A percentile compares a stretch with the other conserved stretches of the same genome.
These are phyloP conservation scores for Pinus taeda DNA, from an alignment of 75 land plant genomes.

Conservation along the genomic window DNA sequence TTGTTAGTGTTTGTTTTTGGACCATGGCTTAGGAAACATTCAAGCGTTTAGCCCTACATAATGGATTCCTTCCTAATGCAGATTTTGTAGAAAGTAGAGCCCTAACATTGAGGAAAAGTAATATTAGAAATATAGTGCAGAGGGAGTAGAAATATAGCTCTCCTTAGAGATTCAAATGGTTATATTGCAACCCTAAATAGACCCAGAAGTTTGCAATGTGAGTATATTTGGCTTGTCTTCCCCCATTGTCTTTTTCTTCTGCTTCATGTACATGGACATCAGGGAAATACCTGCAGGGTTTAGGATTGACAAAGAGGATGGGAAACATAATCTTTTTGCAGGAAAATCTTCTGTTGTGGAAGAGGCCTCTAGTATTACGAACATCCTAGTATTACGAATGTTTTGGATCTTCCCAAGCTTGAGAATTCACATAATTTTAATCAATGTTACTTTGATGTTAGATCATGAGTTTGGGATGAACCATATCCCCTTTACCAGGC, in stretches of 20 bases:
- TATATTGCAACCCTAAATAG: neutral
- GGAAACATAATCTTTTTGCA: neutral
- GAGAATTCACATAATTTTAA: conserved; percentile 1
- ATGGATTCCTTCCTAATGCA: no score
- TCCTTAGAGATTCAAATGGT: conserved; percentile 3
- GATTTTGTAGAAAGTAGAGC: neutral
- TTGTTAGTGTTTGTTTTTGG: neutral
- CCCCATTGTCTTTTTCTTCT: neutral
- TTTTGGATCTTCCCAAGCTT: neutral
- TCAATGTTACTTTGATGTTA: conserved; percentile 49
- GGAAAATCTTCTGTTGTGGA: conserved; percentile 1
- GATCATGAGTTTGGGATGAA: conserved; percentile 69
- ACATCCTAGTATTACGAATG: no score
- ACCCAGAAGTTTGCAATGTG: no score
- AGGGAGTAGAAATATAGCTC: neutral
- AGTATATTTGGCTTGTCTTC: conserved; percentile 5
- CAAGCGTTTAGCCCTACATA: neutral
- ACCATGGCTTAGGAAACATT: no score
- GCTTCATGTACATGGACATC: conserved; percentile 13
- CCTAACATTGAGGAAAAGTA: neutral
- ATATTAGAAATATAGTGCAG: neutral
- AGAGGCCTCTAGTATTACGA: neutral
- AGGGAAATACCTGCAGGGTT: neutral
- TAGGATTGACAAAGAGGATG: neutral
- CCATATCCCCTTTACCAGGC: no score